Evolutionary conservation across 2,329 filamentous ascomycete species (phyloP).

Genomic region (Penicillium aurantiogriseum): DNA sequence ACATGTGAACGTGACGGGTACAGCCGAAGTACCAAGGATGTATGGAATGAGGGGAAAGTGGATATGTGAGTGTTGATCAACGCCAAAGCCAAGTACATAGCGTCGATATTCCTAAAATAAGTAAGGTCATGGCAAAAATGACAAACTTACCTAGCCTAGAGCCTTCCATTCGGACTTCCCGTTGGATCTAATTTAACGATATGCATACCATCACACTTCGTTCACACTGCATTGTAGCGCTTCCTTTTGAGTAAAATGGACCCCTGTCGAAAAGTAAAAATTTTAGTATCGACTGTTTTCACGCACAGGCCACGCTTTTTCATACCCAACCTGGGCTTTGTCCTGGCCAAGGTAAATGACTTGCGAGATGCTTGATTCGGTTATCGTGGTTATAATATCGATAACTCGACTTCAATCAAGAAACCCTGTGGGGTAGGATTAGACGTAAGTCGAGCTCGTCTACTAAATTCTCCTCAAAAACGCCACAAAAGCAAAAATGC

Average conservation of each 20-base stretch:
- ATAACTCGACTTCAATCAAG: conserved; percentile 16
- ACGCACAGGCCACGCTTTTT: conserved; percentile 82
- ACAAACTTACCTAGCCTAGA: too few relatives aligned
- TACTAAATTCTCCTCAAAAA: conserved; percentile 5
- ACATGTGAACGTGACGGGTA: background rate
- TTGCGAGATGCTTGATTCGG: conserved; percentile 12
- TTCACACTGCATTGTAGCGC: conserved; percentile 54
- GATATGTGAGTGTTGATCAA: background rate
- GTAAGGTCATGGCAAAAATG: background rate
- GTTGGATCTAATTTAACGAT: background rate
- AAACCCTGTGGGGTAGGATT: too few relatives aligned
- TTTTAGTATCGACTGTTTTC: conserved; percentile 98
- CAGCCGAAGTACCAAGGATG: background rate
- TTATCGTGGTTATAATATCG: conserved; percentile 2
- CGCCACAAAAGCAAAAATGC: conserved; percentile 2
- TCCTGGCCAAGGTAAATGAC: conserved; percentile 18
- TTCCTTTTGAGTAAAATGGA: conserved; percentile 98
- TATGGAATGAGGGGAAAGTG: background rate
- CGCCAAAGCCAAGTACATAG: background rate
- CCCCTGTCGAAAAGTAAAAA: conserved; percentile 92
- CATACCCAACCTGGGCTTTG: conserved; percentile 67
- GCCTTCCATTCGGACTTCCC: too few relatives aligned
- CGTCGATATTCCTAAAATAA: background rate
- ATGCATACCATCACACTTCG: background rate
- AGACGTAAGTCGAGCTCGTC: conserved; percentile 12